Evolutionary conservation across 768 basidiomycete genomes (phyloP).

Genomic region (Termitomyces sp.): DNA sequence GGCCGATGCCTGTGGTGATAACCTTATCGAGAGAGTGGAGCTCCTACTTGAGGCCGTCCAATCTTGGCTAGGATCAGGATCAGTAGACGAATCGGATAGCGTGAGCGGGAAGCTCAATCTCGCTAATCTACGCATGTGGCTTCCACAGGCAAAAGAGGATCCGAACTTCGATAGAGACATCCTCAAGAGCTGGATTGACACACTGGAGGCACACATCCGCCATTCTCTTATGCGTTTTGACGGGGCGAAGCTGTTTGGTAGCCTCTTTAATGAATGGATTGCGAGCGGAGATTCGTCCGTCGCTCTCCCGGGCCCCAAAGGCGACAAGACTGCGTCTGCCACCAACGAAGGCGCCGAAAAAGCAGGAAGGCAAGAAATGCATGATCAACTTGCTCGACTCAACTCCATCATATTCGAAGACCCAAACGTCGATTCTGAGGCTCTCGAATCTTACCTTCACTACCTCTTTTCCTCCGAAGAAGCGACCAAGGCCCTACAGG

Average conservation of each 20-base stretch:
- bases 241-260: slow-evolving; percentile 34
- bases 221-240: slow-evolving; percentile 33
- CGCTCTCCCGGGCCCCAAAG: slow-evolving; percentile 11
- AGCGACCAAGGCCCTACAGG: slow-evolving; percentile 21
- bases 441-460: slow-evolving; percentile 28
- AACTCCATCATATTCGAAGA: slow-evolving; percentile 35
- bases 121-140: slow-evolving; percentile 28
- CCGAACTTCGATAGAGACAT: slow-evolving; percentile 31
- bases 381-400: slow-evolving; percentile 24
- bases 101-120: slow-evolving; percentile 22
- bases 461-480: slow-evolving; percentile 30
- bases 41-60: slow-evolving; percentile 26
- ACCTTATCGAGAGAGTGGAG: slow-evolving; percentile 25
- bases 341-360: slow-evolving; percentile 18
- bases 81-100: slow-evolving; percentile 9
- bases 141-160: slow-evolving; percentile 33
- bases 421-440: slow-evolving; percentile 23
- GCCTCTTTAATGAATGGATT: slow-evolving; percentile 38
- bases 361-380: slow-evolving; percentile 33
- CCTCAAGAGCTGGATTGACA: slow-evolving; percentile 29
- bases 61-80: slow-evolving; percentile 30
- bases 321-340: slow-evolving; percentile 4
- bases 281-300: slow-evolving; percentile 34
- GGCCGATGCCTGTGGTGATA: slow-evolving; percentile 16
- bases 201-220: slow-evolving; percentile 31